Conservation (phyloP, 192 early-diverging fungal genomes). For the Physocladia obscura region DNA sequence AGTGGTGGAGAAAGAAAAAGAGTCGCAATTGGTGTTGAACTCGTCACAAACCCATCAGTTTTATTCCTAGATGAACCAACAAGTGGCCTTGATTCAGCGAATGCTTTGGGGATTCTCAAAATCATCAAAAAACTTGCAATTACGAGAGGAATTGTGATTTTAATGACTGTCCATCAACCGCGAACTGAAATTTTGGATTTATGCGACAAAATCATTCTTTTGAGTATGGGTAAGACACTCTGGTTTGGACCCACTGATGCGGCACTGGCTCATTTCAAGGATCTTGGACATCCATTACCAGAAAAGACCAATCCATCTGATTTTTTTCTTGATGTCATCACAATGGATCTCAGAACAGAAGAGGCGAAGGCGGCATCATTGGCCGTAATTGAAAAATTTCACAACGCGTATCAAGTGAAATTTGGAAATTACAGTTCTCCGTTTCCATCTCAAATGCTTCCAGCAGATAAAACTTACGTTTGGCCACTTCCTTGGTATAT, state of each 20-base stretch:
- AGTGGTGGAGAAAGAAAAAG: constrained; percentile 44
- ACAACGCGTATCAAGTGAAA: constrained; percentile 25
- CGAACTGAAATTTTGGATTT: constrained; percentile 65
- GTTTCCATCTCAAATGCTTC: constrained; percentile 12
- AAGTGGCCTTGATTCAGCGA: constrained; percentile 62
- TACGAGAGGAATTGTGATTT: constrained; percentile 56
- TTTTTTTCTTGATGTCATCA: constrained; percentile 35
- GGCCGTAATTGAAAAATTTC: constrained; percentile 24
- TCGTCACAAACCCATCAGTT: constrained; percentile 33
- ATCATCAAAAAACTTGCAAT: constrained; percentile 57
- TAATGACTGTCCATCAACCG: constrained; percentile 85
- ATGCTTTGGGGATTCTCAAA: constrained; percentile 59
- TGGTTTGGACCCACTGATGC: constrained; percentile 34
- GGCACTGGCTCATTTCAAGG: constrained; percentile 42
- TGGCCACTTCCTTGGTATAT: constrained; percentile 15
- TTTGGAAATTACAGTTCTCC: constrained; percentile 20
- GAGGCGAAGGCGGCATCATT: constrained; percentile 11
- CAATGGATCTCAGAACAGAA: constrained; percentile 17
- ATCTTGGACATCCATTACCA: constrained; percentile 41
- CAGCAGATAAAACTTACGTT: neutral
- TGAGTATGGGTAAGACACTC: constrained; percentile 62
- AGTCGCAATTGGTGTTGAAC: constrained; percentile 48
- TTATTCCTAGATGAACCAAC: constrained; percentile 42
- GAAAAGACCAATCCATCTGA: constrained; percentile 47
- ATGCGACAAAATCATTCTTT: constrained; percentile 75